These are phyloP conservation scores for Fusarium temperatum DNA, from an alignment of 2,329 filamentous ascomycete species.

Conservation along the genomic window DNA sequence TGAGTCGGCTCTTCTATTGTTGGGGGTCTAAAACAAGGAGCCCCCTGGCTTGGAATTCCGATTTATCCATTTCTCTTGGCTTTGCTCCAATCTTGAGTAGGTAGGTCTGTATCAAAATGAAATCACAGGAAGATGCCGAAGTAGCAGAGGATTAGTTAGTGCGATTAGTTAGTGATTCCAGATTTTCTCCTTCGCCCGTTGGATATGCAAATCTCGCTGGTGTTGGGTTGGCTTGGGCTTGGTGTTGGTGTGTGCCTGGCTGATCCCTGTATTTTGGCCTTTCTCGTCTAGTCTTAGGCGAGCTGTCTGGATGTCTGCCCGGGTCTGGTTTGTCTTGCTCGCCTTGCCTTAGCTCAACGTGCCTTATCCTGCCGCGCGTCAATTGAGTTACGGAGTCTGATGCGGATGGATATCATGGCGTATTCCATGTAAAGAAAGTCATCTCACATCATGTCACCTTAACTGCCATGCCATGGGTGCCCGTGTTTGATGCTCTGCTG, in stretches of 20 bases:
- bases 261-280: conserved; percentile 20
- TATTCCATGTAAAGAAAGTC: conserved; percentile 1
- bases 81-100: conserved; percentile 11
- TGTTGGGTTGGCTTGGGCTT: not conserved
- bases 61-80: not conserved
- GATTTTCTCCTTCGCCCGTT: conserved; percentile 4
- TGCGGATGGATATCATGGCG: conserved; percentile 9
- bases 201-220: not conserved
- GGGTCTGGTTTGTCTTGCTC: conserved; percentile 12
- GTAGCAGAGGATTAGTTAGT: not conserved
- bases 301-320: conserved; percentile 10
- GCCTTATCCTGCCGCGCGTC: conserved; percentile 29
- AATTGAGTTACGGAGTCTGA: conserved; percentile 19
- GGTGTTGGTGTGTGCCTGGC: conserved; percentile 7
- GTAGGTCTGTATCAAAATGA: conserved; percentile 13
- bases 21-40: conserved; percentile 7
- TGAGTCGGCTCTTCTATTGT: conserved; percentile 8
- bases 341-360: conserved; percentile 17
- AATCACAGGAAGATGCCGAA: conserved; percentile 17
- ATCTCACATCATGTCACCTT: not conserved
- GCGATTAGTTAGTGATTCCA: not conserved
- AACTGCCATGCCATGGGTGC: not conserved
- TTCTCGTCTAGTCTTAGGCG: not conserved
- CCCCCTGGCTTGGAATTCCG: not conserved
- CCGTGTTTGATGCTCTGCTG: not conserved